phyloP scores from a whole-genome alignment of 208 protist species.

The Acanthamoeba sp. region DNA sequence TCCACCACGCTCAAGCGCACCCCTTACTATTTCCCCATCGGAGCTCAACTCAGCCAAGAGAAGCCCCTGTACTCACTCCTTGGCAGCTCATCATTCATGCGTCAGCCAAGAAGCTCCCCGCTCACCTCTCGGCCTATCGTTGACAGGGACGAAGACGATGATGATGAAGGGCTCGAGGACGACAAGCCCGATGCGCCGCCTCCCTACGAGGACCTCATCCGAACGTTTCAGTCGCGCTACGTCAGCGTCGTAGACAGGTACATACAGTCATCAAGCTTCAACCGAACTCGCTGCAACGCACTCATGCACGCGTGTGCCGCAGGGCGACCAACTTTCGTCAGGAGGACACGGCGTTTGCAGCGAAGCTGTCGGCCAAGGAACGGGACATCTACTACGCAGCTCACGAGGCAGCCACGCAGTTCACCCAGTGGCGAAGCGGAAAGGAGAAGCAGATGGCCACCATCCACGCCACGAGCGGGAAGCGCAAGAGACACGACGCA shows the following conservation, averaged over 20 bases:
- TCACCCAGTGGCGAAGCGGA: conserved; percentile 17
- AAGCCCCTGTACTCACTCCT: not conserved
- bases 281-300: not conserved
- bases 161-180: conserved; percentile 20
- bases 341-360: conserved; percentile 10
- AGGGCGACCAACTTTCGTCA: conserved; percentile 12
- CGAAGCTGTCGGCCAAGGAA: conserved; percentile 40
- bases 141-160: conserved; percentile 8
- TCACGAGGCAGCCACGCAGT: conserved; percentile 24
- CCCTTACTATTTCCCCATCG: conserved; percentile 36
- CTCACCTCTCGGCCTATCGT: too few relatives aligned
- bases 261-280: not conserved
- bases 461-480: not conserved
- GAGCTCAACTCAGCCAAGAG: not conserved
- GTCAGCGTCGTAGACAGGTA: conserved; percentile 14
- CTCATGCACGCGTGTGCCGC: not conserved
- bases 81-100: too few relatives aligned
- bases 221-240: conserved; percentile 15
- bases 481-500: conserved; percentile 36
- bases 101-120: too few relatives aligned
- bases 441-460: conserved; percentile 1
- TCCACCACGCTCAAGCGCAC: conserved; percentile 40
- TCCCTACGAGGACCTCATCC: not conserved
- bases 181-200: conserved; percentile 9
- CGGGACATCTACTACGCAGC: conserved; percentile 32